Evolutionary conservation across 768 basidiomycete genomes (phyloP), one percentile per base, ranked within the genome.

Genomic region (Kwoniella heveanensis): DNA sequence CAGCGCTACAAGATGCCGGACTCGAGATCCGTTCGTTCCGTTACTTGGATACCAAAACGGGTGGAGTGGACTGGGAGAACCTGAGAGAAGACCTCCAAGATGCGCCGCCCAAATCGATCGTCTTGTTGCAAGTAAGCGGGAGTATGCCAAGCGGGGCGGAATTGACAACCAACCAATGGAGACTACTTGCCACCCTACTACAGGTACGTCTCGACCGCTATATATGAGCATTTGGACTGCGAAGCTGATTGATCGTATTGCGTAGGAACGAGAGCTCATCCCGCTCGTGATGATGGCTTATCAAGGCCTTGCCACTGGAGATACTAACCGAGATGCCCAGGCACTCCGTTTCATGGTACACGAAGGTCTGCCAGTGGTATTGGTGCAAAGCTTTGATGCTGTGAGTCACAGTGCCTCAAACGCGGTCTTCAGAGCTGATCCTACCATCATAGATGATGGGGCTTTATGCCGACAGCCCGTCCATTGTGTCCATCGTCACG

Each of bases 51-150:
- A 54, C 57, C 15, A 66, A 72, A 53, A 72, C 66, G 19, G 78
- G 77, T 10, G 62, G 59, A 10, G 69, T 79, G 2, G 78, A 79
- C 54, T 79, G 76, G 71, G 75, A 73, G 27, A 72, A 73, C 22
- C 55, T 78, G 62, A 65, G 72, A 44, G 75, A 75, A 24, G 78
- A 79, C 60, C 29, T 79, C 15, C 44, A 92, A 2, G 87, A 89
- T 74, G 77, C 77, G 8, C 83, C 86, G 19, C 58, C 67, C 1
- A 70, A 69, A 60, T 86, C 92, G 36, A 86, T 95, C 67, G 90
- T 98, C 15, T 85, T 97, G 64, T 83, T 99, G 21, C 69, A 77
- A 53, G 68, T 74, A 21, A 71, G 76, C 53, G 78, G 78, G 10
- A 74, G 60, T 39, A 68, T 68, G 54, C 80, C 79, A 0, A 94